Conservation (phyloP, 768 basidiomycete species). For the Lactarius indigo region DNA sequence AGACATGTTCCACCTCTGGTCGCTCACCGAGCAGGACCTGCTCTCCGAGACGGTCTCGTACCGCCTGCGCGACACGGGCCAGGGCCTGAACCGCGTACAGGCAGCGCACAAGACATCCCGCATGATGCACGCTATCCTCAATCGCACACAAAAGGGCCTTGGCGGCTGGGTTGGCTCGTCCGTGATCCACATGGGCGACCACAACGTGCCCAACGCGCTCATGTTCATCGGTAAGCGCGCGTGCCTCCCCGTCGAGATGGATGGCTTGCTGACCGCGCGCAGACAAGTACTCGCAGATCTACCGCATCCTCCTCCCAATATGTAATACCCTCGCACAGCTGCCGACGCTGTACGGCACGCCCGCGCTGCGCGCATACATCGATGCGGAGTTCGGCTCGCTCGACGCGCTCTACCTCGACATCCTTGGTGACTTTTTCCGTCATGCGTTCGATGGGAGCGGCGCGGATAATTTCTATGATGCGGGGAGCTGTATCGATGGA, state of each 20-base stretch:
- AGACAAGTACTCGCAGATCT: slow-evolving; percentile 91
- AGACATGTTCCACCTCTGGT: slow-evolving; percentile 92
- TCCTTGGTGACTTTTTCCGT: slow-evolving; percentile 80
- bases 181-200: slow-evolving; percentile 89
- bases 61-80: slow-evolving; percentile 83
- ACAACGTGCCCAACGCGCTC: slow-evolving; percentile 77
- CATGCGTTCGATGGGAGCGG: slow-evolving; percentile 89
- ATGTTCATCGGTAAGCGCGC: slow-evolving; percentile 65
- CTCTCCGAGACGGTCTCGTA: slow-evolving; percentile 73
- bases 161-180: slow-evolving; percentile 84
- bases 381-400: slow-evolving; percentile 78
- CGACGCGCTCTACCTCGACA: slow-evolving; percentile 65
- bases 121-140: slow-evolving; percentile 84
- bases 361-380: slow-evolving; percentile 70
- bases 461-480: slow-evolving; percentile 89
- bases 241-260: neutral
- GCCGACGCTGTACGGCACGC: slow-evolving; percentile 59
- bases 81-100: slow-evolving; percentile 88
- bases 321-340: slow-evolving; percentile 79
- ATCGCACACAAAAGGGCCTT: slow-evolving; percentile 77
- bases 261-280: neutral
- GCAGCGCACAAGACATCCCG: slow-evolving; percentile 84
- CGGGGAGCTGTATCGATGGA: slow-evolving; percentile 81
- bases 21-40: slow-evolving; percentile 74
- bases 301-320: slow-evolving; percentile 83